phyloP scores from a whole-genome alignment of 768 basidiomycete species.

The Termitomyces sp. region DNA sequence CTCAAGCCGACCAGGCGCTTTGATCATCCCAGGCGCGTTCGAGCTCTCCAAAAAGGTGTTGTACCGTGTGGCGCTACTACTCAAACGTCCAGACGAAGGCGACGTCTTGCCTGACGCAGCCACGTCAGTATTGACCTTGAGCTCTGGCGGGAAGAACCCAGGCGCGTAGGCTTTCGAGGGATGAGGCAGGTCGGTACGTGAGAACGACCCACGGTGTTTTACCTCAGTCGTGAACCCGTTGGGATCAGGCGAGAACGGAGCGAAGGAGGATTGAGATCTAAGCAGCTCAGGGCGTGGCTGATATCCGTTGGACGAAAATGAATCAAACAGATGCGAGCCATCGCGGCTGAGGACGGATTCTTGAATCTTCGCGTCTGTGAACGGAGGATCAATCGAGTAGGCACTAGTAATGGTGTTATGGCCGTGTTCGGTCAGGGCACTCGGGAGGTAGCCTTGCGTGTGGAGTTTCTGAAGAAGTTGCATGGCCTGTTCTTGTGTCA shows the following conservation, averaged over 20 bases:
- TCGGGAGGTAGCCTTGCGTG: slow-evolving; percentile 35
- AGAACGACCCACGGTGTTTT: slow-evolving; percentile 34
- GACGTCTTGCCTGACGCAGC: slow-evolving; percentile 36
- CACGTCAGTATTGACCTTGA: slow-evolving; percentile 28
- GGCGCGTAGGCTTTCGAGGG: slow-evolving; percentile 50
- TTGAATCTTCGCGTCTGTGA: slow-evolving; percentile 20
- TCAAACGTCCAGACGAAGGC: slow-evolving; percentile 41
- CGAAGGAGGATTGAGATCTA: slow-evolving; percentile 48
- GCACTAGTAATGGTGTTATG: slow-evolving; percentile 12
- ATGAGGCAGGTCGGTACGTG: slow-evolving; percentile 46
- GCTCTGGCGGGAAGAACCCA: slow-evolving; percentile 47
- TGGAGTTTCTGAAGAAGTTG: slow-evolving; percentile 60
- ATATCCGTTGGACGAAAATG: slow-evolving; percentile 21
- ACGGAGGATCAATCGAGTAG: slow-evolving; percentile 8
- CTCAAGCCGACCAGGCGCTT: slow-evolving; percentile 42
- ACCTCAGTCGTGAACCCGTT: slow-evolving; percentile 42
- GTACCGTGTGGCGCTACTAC: slow-evolving; percentile 45
- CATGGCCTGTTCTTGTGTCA: slow-evolving; percentile 64
- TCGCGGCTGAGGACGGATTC: slow-evolving; percentile 21
- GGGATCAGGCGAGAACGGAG: slow-evolving; percentile 80
- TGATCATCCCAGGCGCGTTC: slow-evolving; percentile 37
- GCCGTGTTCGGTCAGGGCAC: slow-evolving; percentile 10
- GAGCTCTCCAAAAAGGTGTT: slow-evolving; percentile 43
- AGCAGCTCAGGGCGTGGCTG: slow-evolving; percentile 33
- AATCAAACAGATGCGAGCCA: slow-evolving; percentile 17